Evolutionary conservation across 495 filamentous ascomycete species (phyloP).

Genomic region (Xylaria flabelliformis): DNA sequence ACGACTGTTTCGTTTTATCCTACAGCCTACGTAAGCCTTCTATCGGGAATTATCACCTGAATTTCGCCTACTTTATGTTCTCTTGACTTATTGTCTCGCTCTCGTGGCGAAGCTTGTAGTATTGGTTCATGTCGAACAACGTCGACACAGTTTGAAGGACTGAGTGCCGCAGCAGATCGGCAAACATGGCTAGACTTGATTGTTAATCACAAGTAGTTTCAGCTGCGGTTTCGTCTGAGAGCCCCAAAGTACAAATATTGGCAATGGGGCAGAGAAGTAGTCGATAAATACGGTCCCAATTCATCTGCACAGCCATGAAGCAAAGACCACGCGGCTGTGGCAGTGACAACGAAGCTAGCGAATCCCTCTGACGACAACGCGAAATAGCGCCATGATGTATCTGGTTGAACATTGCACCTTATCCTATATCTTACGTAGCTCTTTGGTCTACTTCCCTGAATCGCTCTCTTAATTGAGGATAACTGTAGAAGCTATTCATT

Average conservation of each 20-base stretch:
- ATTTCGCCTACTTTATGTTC: neutral
- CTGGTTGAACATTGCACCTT: conserved; percentile 9
- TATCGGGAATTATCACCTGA: neutral
- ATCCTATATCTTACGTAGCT: too few relatives aligned
- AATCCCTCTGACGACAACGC: conserved; percentile 29
- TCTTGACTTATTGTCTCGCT: neutral
- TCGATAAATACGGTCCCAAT: conserved; percentile 42
- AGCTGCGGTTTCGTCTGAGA: conserved; percentile 28
- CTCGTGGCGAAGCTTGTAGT: neutral
- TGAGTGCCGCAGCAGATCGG: conserved; percentile 34
- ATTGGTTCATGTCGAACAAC: conserved; percentile 9
- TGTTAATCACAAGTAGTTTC: conserved; percentile 35
- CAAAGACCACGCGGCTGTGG: conserved; percentile 24
- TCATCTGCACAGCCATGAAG: conserved; percentile 36
- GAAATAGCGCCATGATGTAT: conserved; percentile 37
- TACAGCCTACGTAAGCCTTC: neutral
- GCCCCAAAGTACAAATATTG: conserved; percentile 32
- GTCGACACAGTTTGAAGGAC: conserved; percentile 31
- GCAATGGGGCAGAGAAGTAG: conserved; percentile 35
- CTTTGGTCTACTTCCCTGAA: too few relatives aligned
- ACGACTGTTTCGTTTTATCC: neutral
- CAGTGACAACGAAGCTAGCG: conserved; percentile 28
- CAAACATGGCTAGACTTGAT: conserved; percentile 36
- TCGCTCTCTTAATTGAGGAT: too few relatives aligned
- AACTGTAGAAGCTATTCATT: too few relatives aligned